A percentile compares a stretch with the other conserved stretches of the same genome.
Evolutionary conservation across 495 filamentous ascomycete species (phyloP).

Genomic region (Aeminium ludgeri): DNA sequence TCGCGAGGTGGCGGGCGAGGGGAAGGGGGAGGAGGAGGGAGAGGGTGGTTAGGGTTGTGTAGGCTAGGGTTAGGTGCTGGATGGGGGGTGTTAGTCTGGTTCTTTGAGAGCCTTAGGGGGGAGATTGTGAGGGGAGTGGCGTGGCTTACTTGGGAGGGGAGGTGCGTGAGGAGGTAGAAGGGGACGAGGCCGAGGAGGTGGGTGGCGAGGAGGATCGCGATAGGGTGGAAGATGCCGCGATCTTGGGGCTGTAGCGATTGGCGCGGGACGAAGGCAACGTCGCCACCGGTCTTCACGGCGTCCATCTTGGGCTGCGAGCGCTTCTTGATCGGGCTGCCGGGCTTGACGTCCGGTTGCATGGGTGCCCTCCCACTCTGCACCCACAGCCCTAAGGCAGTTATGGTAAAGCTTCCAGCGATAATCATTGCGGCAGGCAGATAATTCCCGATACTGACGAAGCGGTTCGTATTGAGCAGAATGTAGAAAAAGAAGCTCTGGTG

Average conservation of each 20-base stretch:
- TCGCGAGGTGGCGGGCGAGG: slow-evolving; percentile 37
- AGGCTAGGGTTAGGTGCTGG: slow-evolving; percentile 40
- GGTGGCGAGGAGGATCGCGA: slow-evolving; percentile 49
- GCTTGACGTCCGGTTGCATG: not conserved
- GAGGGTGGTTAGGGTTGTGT: slow-evolving; percentile 39
- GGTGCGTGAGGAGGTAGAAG: slow-evolving; percentile 72
- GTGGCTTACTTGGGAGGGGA: slow-evolving; percentile 41
- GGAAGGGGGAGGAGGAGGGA: slow-evolving; percentile 42
- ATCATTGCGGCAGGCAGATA: slow-evolving; percentile 96
- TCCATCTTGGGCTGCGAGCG: slow-evolving; percentile 19
- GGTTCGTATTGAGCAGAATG: slow-evolving; percentile 69
- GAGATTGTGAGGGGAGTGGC: not conserved
- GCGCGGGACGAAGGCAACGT: slow-evolving; percentile 24
- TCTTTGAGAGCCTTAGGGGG: slow-evolving; percentile 2
- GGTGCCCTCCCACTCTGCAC: slow-evolving; percentile 50
- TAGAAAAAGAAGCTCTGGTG: slow-evolving; percentile 99
- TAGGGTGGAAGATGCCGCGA: slow-evolving; percentile 60
- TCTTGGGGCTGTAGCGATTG: slow-evolving; percentile 30
- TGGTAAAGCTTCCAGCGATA: slow-evolving; percentile 81
- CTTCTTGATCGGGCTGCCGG: slow-evolving; percentile 3
- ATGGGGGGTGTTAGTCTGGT: not conserved
- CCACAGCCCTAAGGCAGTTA: slow-evolving; percentile 89
- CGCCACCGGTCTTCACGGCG: slow-evolving; percentile 18
- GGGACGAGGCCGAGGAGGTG: slow-evolving; percentile 72
- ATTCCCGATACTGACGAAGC: slow-evolving; percentile 95